Evolutionary conservation across 1,284 basidiomycete genomes (phyloP).

Genomic region (Wolfiporia cocos): DNA sequence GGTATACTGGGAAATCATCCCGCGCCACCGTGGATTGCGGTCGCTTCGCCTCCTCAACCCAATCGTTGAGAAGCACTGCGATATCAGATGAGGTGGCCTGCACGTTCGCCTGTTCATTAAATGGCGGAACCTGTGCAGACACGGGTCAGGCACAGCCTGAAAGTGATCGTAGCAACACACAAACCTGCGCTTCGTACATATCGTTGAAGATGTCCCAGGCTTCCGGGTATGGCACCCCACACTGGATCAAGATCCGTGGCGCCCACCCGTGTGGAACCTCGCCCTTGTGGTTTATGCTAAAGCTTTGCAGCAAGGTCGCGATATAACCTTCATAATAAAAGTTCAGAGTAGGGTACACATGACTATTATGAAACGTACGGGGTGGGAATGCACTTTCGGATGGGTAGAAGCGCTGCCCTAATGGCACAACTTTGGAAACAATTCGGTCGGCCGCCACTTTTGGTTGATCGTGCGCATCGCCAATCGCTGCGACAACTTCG

Average conservation of each 20-base stretch:
- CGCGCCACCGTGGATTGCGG: slow-evolving; percentile 48
- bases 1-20: slow-evolving; percentile 63
- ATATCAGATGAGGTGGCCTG: slow-evolving; percentile 76
- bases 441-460: slow-evolving; percentile 56
- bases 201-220: slow-evolving; percentile 84
- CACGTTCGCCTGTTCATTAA: slow-evolving; percentile 72
- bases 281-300: slow-evolving; percentile 57
- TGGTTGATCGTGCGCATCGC: slow-evolving; percentile 41
- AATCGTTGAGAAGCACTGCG: slow-evolving; percentile 66
- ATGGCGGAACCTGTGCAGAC: slow-evolving; percentile 63
- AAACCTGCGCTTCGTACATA: slow-evolving; percentile 83
- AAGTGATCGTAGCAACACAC: slow-evolving; percentile 11
- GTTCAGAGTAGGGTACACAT: slow-evolving; percentile 6
- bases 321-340: slow-evolving; percentile 48
- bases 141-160: not conserved
- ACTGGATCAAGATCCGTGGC: slow-evolving; percentile 69
- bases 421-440: slow-evolving; percentile 55
- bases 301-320: slow-evolving; percentile 63
- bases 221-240: slow-evolving; percentile 68
- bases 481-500: slow-evolving; percentile 18
- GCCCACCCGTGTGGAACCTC: slow-evolving; percentile 73
- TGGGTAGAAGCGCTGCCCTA: slow-evolving; percentile 84
- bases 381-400: slow-evolving; percentile 89
- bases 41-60: slow-evolving; percentile 68
- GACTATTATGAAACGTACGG: slow-evolving; percentile 39